A percentile compares a stretch with the other conserved stretches of the same genome.
Conservation (phyloP, 257 asterid genomes). For the Anisodus acutangulus region DNA sequence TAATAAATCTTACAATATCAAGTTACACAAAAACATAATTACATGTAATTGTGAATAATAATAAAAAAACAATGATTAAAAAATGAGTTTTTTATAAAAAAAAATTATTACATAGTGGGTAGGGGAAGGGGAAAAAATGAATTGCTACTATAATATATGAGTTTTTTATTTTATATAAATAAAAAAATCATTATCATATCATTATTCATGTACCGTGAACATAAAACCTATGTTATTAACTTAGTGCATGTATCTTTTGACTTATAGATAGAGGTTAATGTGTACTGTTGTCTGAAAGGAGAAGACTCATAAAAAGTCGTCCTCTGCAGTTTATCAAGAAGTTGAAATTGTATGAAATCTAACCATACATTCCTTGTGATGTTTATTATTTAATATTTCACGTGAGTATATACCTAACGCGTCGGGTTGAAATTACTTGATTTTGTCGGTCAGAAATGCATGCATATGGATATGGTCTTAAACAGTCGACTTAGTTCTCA, state of each 20-base stretch:
- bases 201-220: not conserved
- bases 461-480: conserved; percentile 3
- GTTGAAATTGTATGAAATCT: no score
- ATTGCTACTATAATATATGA: not conserved
- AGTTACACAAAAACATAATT: not conserved
- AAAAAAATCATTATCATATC: not conserved
- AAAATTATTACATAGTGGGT: no score
- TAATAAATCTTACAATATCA: not conserved
- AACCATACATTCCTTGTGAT: not conserved
- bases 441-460: not conserved
- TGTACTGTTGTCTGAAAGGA: not conserved
- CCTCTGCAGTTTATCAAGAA: not conserved
- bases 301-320: not conserved
- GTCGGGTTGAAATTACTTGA: conserved; percentile 3
- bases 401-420: conserved; percentile 25
- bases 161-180: not conserved
- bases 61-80: not conserved
- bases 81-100: no score
- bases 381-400: not conserved
- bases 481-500: not conserved
- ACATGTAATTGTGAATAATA: not conserved
- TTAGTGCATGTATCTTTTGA: conserved; percentile 22
- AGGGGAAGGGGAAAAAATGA: no score
- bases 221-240: not conserved
- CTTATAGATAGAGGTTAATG: not conserved